phyloP scores from a whole-genome alignment of 176 grass and related monocot species.

The Hordeum vulgare region DNA sequence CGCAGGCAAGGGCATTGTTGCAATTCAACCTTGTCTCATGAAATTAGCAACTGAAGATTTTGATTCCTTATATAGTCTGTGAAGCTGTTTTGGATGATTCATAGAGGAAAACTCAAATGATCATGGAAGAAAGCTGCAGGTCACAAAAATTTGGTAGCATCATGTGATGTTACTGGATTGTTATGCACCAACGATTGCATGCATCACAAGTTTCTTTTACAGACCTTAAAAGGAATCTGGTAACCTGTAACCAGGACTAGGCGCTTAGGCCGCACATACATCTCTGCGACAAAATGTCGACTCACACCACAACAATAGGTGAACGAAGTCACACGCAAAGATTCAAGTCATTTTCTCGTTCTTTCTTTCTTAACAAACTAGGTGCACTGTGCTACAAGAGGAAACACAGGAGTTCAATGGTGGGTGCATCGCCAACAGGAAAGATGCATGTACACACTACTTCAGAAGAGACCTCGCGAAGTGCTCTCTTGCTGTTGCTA shows the following conservation, averaged over 20 bases:
- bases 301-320: background rate
- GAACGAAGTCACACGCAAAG: background rate
- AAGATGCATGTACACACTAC: slow-evolving; percentile 27
- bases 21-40: background rate
- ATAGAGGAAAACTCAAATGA: background rate
- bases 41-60: too few species aligned
- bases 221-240: background rate
- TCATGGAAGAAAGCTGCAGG: background rate
- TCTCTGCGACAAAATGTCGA: background rate
- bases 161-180: background rate
- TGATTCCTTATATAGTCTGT: background rate
- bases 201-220: background rate
- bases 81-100: background rate
- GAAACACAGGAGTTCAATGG: background rate
- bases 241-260: background rate
- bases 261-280: background rate
- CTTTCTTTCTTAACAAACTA: background rate
- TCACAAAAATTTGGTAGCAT: background rate
- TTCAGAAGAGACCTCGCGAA: slow-evolving; percentile 72
- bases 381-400: background rate
- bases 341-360: background rate
- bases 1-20: background rate
- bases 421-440: background rate
- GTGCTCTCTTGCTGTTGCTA: slow-evolving; percentile 61
- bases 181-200: background rate